Evolutionary conservation across 192 early-diverging fungal species (phyloP).

Genomic region (Linnemannia exigua): DNA sequence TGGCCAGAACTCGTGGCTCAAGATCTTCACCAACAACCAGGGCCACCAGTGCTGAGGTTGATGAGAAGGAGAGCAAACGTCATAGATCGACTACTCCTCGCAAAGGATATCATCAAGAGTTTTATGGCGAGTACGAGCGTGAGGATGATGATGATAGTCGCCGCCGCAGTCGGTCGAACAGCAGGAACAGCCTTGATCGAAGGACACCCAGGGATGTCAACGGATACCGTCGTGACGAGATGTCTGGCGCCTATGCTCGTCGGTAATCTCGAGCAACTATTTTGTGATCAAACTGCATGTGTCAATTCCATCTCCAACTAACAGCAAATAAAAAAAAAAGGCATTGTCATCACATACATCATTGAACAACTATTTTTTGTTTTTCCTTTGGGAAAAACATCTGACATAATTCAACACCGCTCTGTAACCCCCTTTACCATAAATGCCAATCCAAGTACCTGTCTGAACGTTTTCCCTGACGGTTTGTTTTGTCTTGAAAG

Average conservation of each 20-base stretch:
- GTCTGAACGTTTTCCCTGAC: too few relatives aligned
- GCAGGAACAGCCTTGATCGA: background rate
- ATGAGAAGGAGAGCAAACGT: background rate
- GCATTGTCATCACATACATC: too few relatives aligned
- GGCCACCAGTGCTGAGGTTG: background rate
- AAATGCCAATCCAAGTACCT: too few relatives aligned
- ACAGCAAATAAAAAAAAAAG: too few relatives aligned
- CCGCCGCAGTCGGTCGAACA: background rate
- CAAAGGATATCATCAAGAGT: background rate
- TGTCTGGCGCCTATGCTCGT: background rate
- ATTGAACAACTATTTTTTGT: too few relatives aligned
- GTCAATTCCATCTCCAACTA: too few relatives aligned
- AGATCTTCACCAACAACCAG: background rate
- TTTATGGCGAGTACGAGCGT: conserved; percentile 2
- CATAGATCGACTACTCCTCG: background rate
- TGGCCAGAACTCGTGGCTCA: background rate
- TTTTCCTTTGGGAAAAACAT: too few relatives aligned
- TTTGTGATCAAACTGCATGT: too few relatives aligned
- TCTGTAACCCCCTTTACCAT: too few relatives aligned
- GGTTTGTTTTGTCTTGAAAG: too few relatives aligned
- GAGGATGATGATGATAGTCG: background rate
- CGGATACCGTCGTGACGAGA: background rate
- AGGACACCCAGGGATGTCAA: background rate
- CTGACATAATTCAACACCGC: too few relatives aligned
- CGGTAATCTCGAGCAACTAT: background rate